Percentiles rank a stretch among this genome's conserved stretches.
Evolutionary conservation across 1,284 basidiomycete genomes (phyloP).

Genomic region (Kwoniella shivajii): DNA sequence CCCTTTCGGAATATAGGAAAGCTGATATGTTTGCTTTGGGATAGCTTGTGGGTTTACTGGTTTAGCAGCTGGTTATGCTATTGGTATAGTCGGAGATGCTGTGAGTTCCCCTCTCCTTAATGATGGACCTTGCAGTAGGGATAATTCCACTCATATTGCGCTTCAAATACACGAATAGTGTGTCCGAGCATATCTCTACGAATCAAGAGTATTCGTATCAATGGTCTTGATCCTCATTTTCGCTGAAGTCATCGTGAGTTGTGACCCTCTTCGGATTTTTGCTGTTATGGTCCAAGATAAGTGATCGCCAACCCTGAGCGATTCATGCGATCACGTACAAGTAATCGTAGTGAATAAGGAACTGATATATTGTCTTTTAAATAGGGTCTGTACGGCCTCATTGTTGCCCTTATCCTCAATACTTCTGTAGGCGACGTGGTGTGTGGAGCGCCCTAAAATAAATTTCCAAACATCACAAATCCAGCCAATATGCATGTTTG

Average conservation of each 20-base stretch:
- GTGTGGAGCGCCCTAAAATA: constrained; percentile 22
- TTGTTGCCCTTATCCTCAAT: constrained; percentile 61
- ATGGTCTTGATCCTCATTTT: constrained; percentile 63
- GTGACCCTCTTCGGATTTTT: too few relatives aligned
- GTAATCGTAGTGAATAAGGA: too few relatives aligned
- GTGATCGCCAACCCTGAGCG: too few relatives aligned
- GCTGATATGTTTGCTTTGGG: not conserved
- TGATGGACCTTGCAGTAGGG: too few relatives aligned
- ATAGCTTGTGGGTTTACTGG: constrained; percentile 85
- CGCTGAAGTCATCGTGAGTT: constrained; percentile 52
- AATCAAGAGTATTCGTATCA: constrained; percentile 71
- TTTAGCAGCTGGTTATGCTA: constrained; percentile 95
- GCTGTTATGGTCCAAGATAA: not conserved
- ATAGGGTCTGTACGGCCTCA: constrained; percentile 60
- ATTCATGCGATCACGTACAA: not conserved
- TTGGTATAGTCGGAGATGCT: constrained; percentile 92
- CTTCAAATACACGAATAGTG: constrained; percentile 43
- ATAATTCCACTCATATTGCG: too few relatives aligned
- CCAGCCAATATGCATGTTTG: constrained; percentile 2
- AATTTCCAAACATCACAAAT: not conserved
- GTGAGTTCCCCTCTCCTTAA: constrained; percentile 60
- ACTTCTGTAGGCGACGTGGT: constrained; percentile 48
- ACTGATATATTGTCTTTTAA: not conserved
- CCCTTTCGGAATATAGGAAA: not conserved
- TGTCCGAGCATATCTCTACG: constrained; percentile 60